Percentiles rank a stretch among this genome's conserved stretches.
These are phyloP conservation scores for Xylariales sp. DNA, from an alignment of 2,329 filamentous ascomycete genomes.

Conservation along the genomic window DNA sequence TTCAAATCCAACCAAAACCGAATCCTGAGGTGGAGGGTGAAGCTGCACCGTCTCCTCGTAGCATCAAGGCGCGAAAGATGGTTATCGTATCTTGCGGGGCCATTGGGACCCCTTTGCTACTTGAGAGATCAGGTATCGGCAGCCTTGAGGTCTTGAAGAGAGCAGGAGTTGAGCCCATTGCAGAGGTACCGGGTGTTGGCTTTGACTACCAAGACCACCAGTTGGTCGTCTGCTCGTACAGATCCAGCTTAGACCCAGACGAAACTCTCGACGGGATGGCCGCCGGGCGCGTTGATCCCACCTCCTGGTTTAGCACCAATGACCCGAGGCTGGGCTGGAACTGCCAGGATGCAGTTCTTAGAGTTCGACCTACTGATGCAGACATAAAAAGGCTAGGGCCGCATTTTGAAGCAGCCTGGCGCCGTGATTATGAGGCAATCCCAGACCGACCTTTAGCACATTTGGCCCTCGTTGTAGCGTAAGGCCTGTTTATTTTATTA, in stretches of 20 bases:
- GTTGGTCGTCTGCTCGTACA: conserved; percentile 43
- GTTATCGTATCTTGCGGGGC: conserved; percentile 36
- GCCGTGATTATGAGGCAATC: too few species aligned
- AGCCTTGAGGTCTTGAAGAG: conserved; percentile 36
- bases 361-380: too few species aligned
- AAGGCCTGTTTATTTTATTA: too few species aligned
- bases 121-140: conserved; percentile 49
- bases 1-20: conserved; percentile 11
- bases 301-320: conserved; percentile 12
- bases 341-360: too few species aligned
- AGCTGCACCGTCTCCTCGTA: background rate
- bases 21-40: conserved; percentile 8
- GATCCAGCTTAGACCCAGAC: conserved; percentile 9
- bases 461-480: too few species aligned
- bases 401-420: too few species aligned
- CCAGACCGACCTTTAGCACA: too few species aligned
- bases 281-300: conserved; percentile 6
- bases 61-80: conserved; percentile 40
- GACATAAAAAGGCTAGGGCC: too few species aligned
- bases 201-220: conserved; percentile 46
- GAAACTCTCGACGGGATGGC: conserved; percentile 14
- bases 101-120: conserved; percentile 37
- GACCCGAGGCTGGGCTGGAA: conserved; percentile 17
- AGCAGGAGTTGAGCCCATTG: conserved; percentile 24
- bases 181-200: conserved; percentile 42